Evolutionary conservation across 345 rosid genomes (phyloP), one percentile per base, ranked within the genome.

Genomic region (Kernera saxatilis): DNA sequence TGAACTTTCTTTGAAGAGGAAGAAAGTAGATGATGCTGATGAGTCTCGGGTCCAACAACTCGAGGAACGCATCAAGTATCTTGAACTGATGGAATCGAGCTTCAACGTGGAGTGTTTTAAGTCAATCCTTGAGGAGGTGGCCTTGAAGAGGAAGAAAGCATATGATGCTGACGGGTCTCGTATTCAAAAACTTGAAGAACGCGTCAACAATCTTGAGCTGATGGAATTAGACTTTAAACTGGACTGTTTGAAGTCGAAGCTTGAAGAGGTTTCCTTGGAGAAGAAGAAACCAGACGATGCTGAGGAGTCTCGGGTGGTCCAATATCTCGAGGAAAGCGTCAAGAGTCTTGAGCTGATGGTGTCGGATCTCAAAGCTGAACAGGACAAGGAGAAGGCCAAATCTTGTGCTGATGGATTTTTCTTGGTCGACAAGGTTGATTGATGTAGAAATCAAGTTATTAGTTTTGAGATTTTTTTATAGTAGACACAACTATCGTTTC

Each of bases 351-450:
- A 51, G 57, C 19, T 14, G 35, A 22, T 60, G 23, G 39, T 64
- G 5, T 64, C 57, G 6, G 7, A 48, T 22, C 57, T 64, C 45
- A 33, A 48, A 64, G 9, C 5, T 15, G 55, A 64, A 64, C n/a
- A 48, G 45, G 57, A 33, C 14, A 36, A 48, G 44, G 18, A 35
- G 45, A 63, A 61, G 69, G 29, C 40, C 23, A 50, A 51, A 50
- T 39, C 52, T 11, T 61, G 7, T 14, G 51, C 3, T n/a, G 68
- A 61, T 71, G 75, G 30, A 3, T 71, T 60, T 61, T 14, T 71
- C 53, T 51, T 71, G 61, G 69, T 61, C 6, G 37, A 52, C 12
- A 12, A 52, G 36, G 21, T 52, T 48, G 58, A 37, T 70, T 70
- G 59, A 58, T 37, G 11, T 25, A 25, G 58, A 13, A 3, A 57